Base-by-base conservation (phyloP, 345 rosid genomes). In the Gossypium longicalyx region DNA sequence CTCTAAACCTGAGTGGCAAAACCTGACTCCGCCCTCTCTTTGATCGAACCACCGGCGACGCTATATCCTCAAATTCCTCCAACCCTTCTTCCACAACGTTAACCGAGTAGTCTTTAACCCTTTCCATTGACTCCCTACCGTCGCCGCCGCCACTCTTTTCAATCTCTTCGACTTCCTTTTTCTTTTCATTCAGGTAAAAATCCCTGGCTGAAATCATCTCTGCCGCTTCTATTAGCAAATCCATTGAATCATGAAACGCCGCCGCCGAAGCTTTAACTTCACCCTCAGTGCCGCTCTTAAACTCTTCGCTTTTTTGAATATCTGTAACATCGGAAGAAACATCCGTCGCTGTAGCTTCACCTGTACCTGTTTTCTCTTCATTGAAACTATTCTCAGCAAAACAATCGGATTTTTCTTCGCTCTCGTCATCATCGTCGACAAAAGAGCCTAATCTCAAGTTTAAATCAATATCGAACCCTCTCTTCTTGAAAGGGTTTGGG, bases 1-100 rank as follows among this genome's bases (percentile, higher is more conserved):
- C 89, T 61, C 89, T 77, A 73, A 77, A 84, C 67, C 87, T 80
- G 16, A 66, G 77, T 44, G 89, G 89, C 71, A 86, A 57, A 2
- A 84, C 82, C 25, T 76, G 87, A 41, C 72, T 80, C 69, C 87
- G 79, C 57, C 84, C 85, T 71, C 89, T 71, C 79, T 76, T 81
- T 68, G 85, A 72, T 61, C 83, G 82, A 78, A 72, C 79, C 77
- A 70, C 83, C 49, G 85, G 70, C 64, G 79, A 70, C 63, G 79
- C 73, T 59, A 52, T 51, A 15, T 70, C 66, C 22, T 63, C 79
- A 4, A 20, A 43, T 9, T 59, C 72, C 62, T 53, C 77, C 38
- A 38, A 43, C 66, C 56, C 71, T 23, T 47, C 71, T 67, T 70
- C 63, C 2, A 2, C 74, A 56, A 53, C 64, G 52, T 20, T 48